Conservation (phyloP, 345 rosid genomes). For the Brassica rapa region DNA sequence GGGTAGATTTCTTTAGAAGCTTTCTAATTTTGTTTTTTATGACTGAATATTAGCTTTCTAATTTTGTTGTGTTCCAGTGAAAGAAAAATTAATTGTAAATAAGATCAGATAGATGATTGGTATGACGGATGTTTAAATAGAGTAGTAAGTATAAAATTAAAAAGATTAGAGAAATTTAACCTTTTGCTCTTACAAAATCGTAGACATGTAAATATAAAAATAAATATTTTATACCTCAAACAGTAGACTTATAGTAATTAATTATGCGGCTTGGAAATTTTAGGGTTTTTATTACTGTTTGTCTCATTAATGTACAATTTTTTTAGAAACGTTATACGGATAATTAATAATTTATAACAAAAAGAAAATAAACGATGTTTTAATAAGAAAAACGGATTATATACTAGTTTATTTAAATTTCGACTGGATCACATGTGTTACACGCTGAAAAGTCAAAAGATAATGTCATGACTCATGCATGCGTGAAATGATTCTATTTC, state of each 20-base stretch:
- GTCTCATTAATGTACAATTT: background rate
- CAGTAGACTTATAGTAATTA: too few relatives aligned
- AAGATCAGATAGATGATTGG: background rate
- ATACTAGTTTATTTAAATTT: background rate
- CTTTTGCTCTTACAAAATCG: too few relatives aligned
- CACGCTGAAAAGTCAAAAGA: background rate
- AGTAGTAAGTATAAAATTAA: too few relatives aligned
- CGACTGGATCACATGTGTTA: background rate
- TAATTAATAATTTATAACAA: background rate
- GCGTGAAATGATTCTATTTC: background rate
- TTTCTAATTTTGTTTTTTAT: background rate
- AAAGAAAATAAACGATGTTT: background rate
- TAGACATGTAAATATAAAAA: too few relatives aligned
- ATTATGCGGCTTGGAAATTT: too few relatives aligned
- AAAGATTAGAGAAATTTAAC: too few relatives aligned
- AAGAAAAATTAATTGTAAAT: background rate
- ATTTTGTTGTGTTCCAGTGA: background rate
- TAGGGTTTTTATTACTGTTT: background rate
- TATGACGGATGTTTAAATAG: too few relatives aligned
- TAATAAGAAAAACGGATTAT: background rate
- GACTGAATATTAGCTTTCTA: background rate
- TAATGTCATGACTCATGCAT: background rate
- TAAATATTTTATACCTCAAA: background rate
- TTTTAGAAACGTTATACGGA: background rate
- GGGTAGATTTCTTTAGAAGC: slow-evolving; percentile 5